Evolutionary conservation across 371 early-diverging fungal species (phyloP), one percentile per base, ranked within the genome.

Genomic region (Actinomortierella ambigua): DNA sequence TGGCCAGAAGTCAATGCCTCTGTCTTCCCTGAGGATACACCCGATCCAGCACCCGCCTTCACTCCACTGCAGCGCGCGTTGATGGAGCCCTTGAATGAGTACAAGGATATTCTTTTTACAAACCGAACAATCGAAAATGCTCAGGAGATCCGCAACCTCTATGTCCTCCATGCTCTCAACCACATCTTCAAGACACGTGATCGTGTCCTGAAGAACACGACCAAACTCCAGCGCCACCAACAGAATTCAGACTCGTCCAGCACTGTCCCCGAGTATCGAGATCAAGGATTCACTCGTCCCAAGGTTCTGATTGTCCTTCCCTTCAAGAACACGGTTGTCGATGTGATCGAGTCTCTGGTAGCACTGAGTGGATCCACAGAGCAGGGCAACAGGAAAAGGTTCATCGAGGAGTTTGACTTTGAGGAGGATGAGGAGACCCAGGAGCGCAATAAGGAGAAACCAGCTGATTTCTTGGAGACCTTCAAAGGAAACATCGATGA

Each of bases 401-500:
- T 95, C 76, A 75, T 79, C 50, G 86, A 89, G 24, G 92, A 95
- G 75, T 95, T 91, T 76, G 81, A 76, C 9, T 71, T 81, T 39
- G 63, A 61, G 48, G 81, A 81, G 23, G 78, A 80, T 11, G 55
- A 61, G 6, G 65, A 68, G 11, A 55, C 65, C 2, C 77, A 79
- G 54, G 78, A 69, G 13, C 71, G 82, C 23, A 86, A 89, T 64
- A 66, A 84, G 11, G 81, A 78, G 54, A 94, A 94, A 61, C 94
- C 95, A 7, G 91, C 82, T 0, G 98, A 98, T 70, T 93, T 82
- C 67, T 76, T 87, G 57, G 81, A 81, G 34, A 93, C 90, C 9
- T 99, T 99, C 77, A 85, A 79, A 8, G 98, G 98, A 59, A 97
- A 98, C 77, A 90, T 93, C 60, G 98, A 97, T 65, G 99, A 99